Percentiles rank a stretch among this genome's conserved stretches.
phyloP scores from a whole-genome alignment of 306 rosid species.

The Cyclanthera cordifolia region DNA sequence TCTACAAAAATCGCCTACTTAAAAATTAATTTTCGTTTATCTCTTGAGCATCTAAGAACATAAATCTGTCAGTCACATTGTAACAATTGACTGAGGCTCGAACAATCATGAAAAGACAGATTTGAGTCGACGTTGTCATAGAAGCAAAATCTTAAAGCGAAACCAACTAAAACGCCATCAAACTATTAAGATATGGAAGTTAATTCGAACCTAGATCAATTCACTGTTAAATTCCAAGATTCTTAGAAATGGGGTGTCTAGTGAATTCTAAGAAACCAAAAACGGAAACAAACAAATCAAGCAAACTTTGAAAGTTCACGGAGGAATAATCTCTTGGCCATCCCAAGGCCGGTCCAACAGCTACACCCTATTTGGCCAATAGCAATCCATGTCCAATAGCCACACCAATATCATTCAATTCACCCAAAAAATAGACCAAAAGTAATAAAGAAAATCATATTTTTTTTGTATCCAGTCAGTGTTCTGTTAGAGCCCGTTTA shows the following conservation, averaged over 20 bases:
- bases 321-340: not conserved
- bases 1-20: no score
- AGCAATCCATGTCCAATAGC: conserved; percentile 5
- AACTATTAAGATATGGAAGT: not conserved
- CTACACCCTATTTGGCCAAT: conserved; percentile 17
- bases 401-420: not conserved
- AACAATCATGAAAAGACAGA: not conserved
- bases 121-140: not conserved
- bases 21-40: no score
- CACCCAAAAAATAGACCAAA: not conserved
- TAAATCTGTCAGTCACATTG: not conserved
- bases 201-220: not conserved
- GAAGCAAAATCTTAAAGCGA: not conserved
- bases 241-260: not conserved
- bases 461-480: no score
- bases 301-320: not conserved
- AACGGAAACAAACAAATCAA: not conserved
- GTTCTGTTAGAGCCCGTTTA: no score
- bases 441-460: not conserved
- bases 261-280: not conserved
- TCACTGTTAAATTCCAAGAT: not conserved
- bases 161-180: not conserved
- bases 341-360: not conserved
- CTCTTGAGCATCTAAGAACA: no score
- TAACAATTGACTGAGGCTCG: no score